Evolutionary conservation across 2,329 filamentous ascomycete species (phyloP).

Genomic region (Cladosporium sp.): DNA sequence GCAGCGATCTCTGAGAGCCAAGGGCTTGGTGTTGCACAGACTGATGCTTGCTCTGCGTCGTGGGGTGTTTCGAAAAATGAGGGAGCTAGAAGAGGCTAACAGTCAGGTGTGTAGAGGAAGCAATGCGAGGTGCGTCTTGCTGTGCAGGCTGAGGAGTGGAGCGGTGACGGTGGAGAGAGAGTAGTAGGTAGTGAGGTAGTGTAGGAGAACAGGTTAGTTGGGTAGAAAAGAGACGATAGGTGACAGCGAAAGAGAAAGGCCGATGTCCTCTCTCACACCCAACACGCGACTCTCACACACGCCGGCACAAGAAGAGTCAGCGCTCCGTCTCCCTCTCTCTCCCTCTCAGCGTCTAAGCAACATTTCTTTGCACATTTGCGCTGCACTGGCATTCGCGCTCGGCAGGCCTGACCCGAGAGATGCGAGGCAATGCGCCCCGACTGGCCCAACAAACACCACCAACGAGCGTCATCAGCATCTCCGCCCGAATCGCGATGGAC

Average conservation of each 20-base stretch:
- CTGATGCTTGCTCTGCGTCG: slow-evolving; percentile 2
- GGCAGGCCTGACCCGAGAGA: slow-evolving; percentile 2
- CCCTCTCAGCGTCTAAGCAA: neutral
- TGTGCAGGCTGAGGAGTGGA: neutral
- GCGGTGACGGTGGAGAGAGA: neutral
- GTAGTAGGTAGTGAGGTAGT: neutral
- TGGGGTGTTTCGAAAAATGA: neutral
- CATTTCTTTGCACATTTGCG: neutral
- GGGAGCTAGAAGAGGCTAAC: neutral
- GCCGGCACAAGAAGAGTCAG: neutral
- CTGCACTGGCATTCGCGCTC: slow-evolving; percentile 4
- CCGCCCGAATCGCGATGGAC: slow-evolving; percentile 7
- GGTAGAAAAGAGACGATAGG: neutral
- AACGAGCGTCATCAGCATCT: neutral
- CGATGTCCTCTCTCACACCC: neutral
- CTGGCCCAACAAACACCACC: slow-evolving; percentile 4
- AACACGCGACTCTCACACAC: neutral
- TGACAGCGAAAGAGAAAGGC: neutral
- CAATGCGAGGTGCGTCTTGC: neutral
- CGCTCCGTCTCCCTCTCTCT: neutral
- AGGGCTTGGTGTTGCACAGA: slow-evolving; percentile 12
- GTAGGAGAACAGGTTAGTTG: neutral
- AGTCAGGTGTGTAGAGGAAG: neutral
- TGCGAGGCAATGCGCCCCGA: neutral
- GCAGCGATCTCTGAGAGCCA: slow-evolving; percentile 15